These are phyloP conservation scores for Suillus weaverae DNA, from an alignment of 768 basidiomycete genomes.

Conservation along the genomic window DNA sequence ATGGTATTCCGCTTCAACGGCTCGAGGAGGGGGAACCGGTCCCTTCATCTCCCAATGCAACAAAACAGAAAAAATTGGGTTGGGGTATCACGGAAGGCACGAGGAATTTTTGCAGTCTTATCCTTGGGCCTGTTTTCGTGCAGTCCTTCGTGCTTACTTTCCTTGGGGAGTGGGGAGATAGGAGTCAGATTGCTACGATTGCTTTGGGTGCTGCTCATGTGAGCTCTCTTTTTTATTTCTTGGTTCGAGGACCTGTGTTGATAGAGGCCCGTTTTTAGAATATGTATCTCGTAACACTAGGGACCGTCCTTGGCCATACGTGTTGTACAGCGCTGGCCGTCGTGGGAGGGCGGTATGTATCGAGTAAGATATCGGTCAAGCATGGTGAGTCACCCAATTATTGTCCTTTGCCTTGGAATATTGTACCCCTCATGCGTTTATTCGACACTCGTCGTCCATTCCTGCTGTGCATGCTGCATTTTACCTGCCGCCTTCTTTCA, in stretches of 20 bases:
- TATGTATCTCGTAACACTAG: slow-evolving; percentile 87
- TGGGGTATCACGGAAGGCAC: slow-evolving; percentile 53
- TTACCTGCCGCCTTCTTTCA: slow-evolving; percentile 59
- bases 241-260: background rate
- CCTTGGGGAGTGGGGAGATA: slow-evolving; percentile 98
- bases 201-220: slow-evolving; percentile 47
- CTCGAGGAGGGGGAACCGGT: slow-evolving; percentile 66
- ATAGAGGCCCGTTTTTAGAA: slow-evolving; percentile 52
- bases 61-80: background rate
- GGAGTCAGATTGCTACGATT: slow-evolving; percentile 64
- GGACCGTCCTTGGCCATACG: slow-evolving; percentile 84
- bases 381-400: background rate
- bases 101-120: slow-evolving; percentile 78
- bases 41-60: slow-evolving; percentile 16
- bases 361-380: slow-evolving; percentile 93
- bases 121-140: slow-evolving; percentile 84
- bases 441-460: slow-evolving; percentile 53
- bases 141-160: slow-evolving; percentile 95
- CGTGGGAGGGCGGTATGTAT: slow-evolving; percentile 88
- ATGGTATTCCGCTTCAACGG: slow-evolving; percentile 64
- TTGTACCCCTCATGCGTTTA: slow-evolving; percentile 63
- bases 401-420: slow-evolving; percentile 26
- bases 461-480: slow-evolving; percentile 59
- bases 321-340: slow-evolving; percentile 89
- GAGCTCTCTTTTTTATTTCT: slow-evolving; percentile 21